Conservation (phyloP, 495 filamentous ascomycete species). For the Tuber borchii region DNA sequence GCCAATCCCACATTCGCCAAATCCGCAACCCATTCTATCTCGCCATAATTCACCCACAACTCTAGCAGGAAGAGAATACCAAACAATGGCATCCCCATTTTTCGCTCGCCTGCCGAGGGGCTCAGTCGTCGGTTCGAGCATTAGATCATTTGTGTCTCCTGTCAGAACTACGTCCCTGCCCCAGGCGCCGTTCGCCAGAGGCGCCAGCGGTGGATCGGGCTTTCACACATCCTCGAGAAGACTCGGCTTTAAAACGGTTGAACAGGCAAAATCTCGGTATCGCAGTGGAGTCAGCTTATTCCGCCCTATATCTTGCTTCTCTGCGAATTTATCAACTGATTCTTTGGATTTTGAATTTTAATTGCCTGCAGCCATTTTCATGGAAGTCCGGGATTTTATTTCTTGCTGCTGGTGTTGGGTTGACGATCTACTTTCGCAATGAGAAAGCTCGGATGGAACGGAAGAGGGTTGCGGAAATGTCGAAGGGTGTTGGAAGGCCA, state of each 20-base stretch:
- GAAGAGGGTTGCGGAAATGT: slow-evolving; percentile 76
- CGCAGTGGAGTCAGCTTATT: slow-evolving; percentile 29
- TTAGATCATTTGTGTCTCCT: not conserved
- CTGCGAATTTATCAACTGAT: not conserved
- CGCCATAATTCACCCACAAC: not conserved
- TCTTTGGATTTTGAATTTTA: not conserved
- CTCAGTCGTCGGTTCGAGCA: not conserved
- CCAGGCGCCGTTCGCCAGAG: not conserved
- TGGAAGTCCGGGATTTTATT: slow-evolving; percentile 84
- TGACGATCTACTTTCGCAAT: slow-evolving; percentile 80
- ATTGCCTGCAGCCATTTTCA: slow-evolving; percentile 64
- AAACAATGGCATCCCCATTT: not conserved
- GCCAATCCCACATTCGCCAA: not conserved
- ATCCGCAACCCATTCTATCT: not conserved
- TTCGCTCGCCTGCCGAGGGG: not conserved
- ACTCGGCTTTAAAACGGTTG: slow-evolving; percentile 33
- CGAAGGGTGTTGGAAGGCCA: slow-evolving; percentile 84
- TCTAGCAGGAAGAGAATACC: not conserved
- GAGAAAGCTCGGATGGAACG: slow-evolving; percentile 86
- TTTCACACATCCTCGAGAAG: slow-evolving; percentile 11
- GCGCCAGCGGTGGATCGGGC: not conserved
- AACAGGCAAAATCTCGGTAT: slow-evolving; percentile 40
- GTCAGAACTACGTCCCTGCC: not conserved
- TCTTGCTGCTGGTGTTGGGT: slow-evolving; percentile 63
- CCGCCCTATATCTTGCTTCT: not conserved